Conservation (phyloP, 495 filamentous ascomycete genomes). For the Staphylotrichum longicolle region DNA sequence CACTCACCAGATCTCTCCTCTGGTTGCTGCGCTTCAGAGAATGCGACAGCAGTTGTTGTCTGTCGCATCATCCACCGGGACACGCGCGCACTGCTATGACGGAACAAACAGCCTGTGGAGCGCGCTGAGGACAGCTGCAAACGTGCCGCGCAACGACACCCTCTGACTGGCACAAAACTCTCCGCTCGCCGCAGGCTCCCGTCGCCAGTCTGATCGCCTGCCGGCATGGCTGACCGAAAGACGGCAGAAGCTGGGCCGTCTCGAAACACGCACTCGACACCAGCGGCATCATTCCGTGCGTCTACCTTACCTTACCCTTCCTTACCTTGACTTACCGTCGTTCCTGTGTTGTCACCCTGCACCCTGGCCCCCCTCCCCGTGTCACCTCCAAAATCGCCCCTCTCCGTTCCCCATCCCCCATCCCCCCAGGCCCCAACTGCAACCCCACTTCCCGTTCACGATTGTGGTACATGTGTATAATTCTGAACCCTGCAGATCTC, state of each 20-base stretch:
- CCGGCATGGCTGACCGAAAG: slow-evolving; percentile 32
- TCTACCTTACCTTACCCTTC: slow-evolving; percentile 27
- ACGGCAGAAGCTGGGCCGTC: slow-evolving; percentile 40
- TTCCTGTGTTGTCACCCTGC: slow-evolving; percentile 6
- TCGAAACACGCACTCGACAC: slow-evolving; percentile 45
- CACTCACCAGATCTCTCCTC: background rate
- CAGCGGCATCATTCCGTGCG: slow-evolving; percentile 52
- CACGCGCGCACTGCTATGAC: slow-evolving; percentile 10
- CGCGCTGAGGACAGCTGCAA: slow-evolving; percentile 13
- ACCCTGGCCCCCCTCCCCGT: background rate
- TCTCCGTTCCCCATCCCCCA: slow-evolving; percentile 1
- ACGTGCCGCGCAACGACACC: slow-evolving; percentile 9
- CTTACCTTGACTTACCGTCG: background rate
- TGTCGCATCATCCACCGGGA: background rate
- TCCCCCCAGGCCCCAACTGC: background rate
- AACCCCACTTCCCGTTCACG: slow-evolving; percentile 3
- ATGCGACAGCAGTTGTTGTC: background rate
- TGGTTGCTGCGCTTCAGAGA: background rate
- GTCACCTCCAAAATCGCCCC: background rate
- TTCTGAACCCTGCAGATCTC: background rate
- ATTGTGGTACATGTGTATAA: background rate
- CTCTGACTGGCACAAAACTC: slow-evolving; percentile 1
- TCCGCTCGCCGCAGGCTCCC: background rate
- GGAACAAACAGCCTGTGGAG: slow-evolving; percentile 14
- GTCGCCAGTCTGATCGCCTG: slow-evolving; percentile 14